A percentile compares a stretch with the other conserved stretches of the same genome.
These are phyloP conservation scores for Emydomyces testavorans DNA, from an alignment of 2,329 filamentous ascomycete species.

Conservation along the genomic window DNA sequence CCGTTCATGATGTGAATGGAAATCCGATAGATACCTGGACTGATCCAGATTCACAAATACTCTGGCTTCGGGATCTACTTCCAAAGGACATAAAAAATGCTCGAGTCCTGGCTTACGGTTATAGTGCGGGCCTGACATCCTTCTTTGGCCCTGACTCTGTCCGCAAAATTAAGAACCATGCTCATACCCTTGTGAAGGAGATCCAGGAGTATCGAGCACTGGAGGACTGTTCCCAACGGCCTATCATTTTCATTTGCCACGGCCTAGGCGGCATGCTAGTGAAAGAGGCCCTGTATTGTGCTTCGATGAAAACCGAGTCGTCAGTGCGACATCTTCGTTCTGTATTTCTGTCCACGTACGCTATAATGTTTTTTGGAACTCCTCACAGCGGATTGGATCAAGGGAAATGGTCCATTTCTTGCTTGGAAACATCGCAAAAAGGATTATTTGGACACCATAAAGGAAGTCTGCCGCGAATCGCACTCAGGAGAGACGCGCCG, in stretches of 20 bases:
- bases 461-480: constrained; percentile 31
- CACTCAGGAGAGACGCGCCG: constrained; percentile 34
- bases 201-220: background rate
- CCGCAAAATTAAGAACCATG: constrained; percentile 2
- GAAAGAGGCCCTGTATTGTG: constrained; percentile 26
- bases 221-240: constrained; percentile 16
- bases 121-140: constrained; percentile 17
- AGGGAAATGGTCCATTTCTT: background rate
- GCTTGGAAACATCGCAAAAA: background rate
- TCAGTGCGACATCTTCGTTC: constrained; percentile 23
- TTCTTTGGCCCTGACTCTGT: constrained; percentile 4
- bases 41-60: constrained; percentile 19
- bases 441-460: background rate
- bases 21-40: constrained; percentile 25
- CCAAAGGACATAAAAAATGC: constrained; percentile 18
- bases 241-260: constrained; percentile 33
- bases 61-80: constrained; percentile 29
- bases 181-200: constrained; percentile 1
- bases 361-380: constrained; percentile 31
- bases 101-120: constrained; percentile 24
- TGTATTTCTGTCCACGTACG: constrained; percentile 22
- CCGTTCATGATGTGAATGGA: constrained; percentile 29
- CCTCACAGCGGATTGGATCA: constrained; percentile 21
- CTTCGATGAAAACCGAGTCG: constrained; percentile 20
- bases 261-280: constrained; percentile 29